Evolutionary conservation across 2,329 filamentous ascomycete species (phyloP).

Genomic region (Ceratocystis eucalypticola): DNA sequence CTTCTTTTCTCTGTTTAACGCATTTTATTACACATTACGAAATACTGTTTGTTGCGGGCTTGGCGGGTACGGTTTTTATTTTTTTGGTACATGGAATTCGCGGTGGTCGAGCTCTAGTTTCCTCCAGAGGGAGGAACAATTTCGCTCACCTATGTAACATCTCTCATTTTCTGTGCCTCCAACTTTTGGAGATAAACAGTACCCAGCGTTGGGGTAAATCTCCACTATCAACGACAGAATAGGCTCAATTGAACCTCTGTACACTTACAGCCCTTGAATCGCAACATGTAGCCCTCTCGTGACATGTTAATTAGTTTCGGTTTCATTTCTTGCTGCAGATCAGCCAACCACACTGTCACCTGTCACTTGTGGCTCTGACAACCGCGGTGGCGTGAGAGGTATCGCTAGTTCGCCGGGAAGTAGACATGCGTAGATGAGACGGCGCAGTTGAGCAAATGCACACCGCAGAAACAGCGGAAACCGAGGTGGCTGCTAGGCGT

Average conservation of each 20-base stretch:
- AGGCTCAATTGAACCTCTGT: conserved; percentile 8
- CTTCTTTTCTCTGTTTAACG: not conserved
- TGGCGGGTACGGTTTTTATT: not conserved
- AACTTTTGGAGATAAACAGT: not conserved
- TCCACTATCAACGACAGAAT: conserved; percentile 4
- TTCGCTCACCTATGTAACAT: not conserved
- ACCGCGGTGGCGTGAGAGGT: not conserved
- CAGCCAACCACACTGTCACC: not conserved
- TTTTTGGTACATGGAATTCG: not conserved
- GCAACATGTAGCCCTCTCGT: not conserved
- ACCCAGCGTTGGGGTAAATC: not conserved
- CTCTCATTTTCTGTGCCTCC: not conserved
- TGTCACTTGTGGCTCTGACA: not conserved
- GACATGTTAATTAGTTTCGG: not conserved
- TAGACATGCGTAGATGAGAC: not conserved
- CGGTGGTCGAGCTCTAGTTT: not conserved
- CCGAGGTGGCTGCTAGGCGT: not conserved
- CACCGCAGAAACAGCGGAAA: not conserved
- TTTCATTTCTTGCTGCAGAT: not conserved
- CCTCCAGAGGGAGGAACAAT: not conserved
- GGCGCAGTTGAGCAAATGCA: not conserved
- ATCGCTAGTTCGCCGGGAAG: not conserved
- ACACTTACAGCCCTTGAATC: not conserved
- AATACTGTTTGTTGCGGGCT: not conserved
- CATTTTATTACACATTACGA: not conserved